A percentile compares a stretch with the other conserved stretches of the same genome.
Conservation (phyloP, 73 alveolate species). For the Paramecium octaurelia region DNA sequence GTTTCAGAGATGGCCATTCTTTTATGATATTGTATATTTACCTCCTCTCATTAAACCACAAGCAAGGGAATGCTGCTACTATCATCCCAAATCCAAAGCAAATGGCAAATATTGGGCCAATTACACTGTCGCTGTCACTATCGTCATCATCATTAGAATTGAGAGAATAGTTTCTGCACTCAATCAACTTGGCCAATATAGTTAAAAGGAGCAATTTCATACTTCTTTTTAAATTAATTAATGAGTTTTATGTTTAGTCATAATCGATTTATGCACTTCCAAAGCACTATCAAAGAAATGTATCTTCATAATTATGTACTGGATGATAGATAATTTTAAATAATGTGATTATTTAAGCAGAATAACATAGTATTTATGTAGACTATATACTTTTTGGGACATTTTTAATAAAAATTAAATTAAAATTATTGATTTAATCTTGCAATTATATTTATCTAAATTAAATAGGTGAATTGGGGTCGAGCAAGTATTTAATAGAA, state of each 20-base stretch:
- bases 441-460: neutral
- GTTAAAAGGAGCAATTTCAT: neutral
- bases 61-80: neutral
- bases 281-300: neutral
- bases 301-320: neutral
- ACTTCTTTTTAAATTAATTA: neutral
- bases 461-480: neutral
- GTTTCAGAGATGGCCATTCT: neutral
- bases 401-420: neutral
- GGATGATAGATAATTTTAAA: neutral
- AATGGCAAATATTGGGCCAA: neutral
- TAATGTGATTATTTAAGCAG: too few species aligned
- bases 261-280: neutral
- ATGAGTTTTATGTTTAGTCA: neutral
- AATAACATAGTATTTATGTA: neutral
- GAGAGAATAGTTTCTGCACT: neutral
- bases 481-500: neutral
- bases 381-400: neutral
- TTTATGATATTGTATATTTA: neutral
- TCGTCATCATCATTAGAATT: neutral
- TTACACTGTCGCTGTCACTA: neutral
- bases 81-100: neutral
- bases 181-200: neutral
- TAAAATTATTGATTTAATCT: neutral
- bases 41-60: conserved; percentile 20